These are phyloP conservation scores for Geotrichum fermentans DNA, from an alignment of 1,139 yeast species.

Conservation along the genomic window DNA sequence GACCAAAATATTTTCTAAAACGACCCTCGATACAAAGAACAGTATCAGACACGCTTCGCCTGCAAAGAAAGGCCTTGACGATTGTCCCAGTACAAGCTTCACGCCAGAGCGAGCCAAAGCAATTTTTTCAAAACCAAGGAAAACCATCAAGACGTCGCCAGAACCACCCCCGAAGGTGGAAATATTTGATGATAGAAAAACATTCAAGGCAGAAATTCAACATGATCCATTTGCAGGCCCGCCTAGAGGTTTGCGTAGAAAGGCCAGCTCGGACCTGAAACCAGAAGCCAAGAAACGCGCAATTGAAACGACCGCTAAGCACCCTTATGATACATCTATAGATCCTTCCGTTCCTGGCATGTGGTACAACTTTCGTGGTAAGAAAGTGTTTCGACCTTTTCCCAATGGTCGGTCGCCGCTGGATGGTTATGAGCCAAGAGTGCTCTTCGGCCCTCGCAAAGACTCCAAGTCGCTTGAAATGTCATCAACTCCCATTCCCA, in stretches of 20 bases:
- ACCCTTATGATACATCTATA: constrained; percentile 28
- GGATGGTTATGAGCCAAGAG: constrained; percentile 26
- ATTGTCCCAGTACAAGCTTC: background rate
- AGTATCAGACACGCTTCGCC: too few relatives aligned
- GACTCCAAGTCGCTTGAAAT: constrained; percentile 17
- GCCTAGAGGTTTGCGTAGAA: constrained; percentile 5
- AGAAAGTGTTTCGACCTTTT: constrained; percentile 39
- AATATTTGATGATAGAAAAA: constrained; percentile 27
- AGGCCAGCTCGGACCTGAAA: constrained; percentile 1
- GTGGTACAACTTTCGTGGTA: constrained; percentile 42
- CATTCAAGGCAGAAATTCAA: constrained; percentile 25
- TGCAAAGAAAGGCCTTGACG: background rate
- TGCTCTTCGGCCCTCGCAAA: constrained; percentile 24
- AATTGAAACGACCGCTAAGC: background rate
- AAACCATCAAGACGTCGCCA: constrained; percentile 4
- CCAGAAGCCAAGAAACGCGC: background rate
- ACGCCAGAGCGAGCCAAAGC: background rate
- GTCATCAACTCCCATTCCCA: constrained; percentile 14
- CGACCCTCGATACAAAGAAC: too few relatives aligned
- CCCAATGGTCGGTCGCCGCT: constrained; percentile 26
- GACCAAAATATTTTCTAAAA: too few relatives aligned
- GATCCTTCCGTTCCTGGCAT: constrained; percentile 33
- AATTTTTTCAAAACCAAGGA: background rate
- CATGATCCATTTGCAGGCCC: constrained; percentile 7
- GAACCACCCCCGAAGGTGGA: constrained; percentile 15